A percentile compares a stretch with the other conserved stretches of the same genome.
Evolutionary conservation across 768 basidiomycete species (phyloP).

Genomic region (Suillus fuscotomentosus): DNA sequence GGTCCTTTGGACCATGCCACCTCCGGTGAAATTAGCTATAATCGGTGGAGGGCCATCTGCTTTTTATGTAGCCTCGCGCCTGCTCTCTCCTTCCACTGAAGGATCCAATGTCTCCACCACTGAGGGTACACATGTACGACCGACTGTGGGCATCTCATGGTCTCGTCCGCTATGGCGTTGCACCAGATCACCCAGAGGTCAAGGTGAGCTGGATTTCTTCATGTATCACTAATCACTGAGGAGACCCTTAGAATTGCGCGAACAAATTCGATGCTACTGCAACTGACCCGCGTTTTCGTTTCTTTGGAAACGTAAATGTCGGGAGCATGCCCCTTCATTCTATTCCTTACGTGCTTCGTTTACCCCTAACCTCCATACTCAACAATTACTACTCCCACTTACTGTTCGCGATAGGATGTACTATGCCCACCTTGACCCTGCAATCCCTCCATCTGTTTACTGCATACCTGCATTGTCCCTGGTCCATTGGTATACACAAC

Average conservation of each 20-base stretch:
- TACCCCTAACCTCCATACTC: conserved; percentile 65
- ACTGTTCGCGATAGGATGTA: conserved; percentile 84
- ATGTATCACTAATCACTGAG: conserved; percentile 13
- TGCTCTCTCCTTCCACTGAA: too few species aligned
- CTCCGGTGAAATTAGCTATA: too few species aligned
- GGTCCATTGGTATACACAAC: conserved; percentile 96
- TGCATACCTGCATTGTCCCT: conserved; percentile 77
- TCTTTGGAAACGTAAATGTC: conserved; percentile 89
- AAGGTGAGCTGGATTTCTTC: conserved; percentile 49
- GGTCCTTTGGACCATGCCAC: too few species aligned
- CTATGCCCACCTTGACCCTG: conserved; percentile 57
- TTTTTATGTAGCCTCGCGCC: too few species aligned
- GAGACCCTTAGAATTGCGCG: conserved; percentile 77
- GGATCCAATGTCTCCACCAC: too few species aligned
- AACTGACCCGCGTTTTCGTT: conserved; percentile 75
- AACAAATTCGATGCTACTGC: conserved; percentile 90
- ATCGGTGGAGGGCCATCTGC: too few species aligned
- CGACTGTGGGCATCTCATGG: too few species aligned
- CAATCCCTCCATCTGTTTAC: conserved; percentile 44
- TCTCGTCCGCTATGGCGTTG: too few species aligned
- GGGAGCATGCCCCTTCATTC: conserved; percentile 32
- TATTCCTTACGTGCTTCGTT: conserved; percentile 50
- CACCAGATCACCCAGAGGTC: conserved; percentile 96
- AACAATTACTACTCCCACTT: conserved; percentile 83
- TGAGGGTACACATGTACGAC: too few species aligned